A percentile compares a stretch with the other conserved stretches of the same genome.
These are phyloP conservation scores for Colletotrichum abscissum DNA, from an alignment of 2,329 filamentous ascomycete genomes.

Conservation along the genomic window DNA sequence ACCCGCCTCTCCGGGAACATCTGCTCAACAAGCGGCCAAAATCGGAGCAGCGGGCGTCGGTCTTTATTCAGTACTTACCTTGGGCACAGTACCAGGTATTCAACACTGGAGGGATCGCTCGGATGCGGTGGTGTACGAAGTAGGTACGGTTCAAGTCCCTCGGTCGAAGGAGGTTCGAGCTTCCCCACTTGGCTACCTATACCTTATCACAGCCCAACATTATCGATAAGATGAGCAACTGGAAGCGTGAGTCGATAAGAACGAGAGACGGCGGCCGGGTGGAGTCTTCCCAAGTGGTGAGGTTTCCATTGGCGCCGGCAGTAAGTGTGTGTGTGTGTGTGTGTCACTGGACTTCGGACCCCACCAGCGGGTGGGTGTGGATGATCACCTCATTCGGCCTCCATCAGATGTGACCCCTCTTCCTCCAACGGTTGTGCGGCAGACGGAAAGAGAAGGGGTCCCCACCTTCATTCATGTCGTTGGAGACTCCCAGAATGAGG, in stretches of 20 bases:
- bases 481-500: not conserved
- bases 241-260: conserved; percentile 10
- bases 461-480: not conserved
- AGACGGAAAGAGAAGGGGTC: not conserved
- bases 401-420: conserved; percentile 2
- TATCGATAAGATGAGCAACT: conserved; percentile 1
- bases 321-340: not conserved
- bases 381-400: conserved; percentile 8
- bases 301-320: not conserved
- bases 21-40: not conserved
- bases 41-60: conserved; percentile 7
- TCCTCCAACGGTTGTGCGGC: not conserved
- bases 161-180: not conserved
- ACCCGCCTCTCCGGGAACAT: not conserved
- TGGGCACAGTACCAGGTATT: no score
- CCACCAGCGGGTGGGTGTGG: not conserved
- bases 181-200: not conserved
- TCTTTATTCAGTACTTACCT: not conserved
- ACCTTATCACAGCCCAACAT: not conserved
- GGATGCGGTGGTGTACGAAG: not conserved
- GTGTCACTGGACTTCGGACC: not conserved
- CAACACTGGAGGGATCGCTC: conserved; percentile 13
- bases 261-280: not conserved
- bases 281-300: not conserved
- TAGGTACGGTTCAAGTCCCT: not conserved